Evolutionary conservation across 345 rosid species (phyloP).

Genomic region (Lagerstroemia speciosa): DNA sequence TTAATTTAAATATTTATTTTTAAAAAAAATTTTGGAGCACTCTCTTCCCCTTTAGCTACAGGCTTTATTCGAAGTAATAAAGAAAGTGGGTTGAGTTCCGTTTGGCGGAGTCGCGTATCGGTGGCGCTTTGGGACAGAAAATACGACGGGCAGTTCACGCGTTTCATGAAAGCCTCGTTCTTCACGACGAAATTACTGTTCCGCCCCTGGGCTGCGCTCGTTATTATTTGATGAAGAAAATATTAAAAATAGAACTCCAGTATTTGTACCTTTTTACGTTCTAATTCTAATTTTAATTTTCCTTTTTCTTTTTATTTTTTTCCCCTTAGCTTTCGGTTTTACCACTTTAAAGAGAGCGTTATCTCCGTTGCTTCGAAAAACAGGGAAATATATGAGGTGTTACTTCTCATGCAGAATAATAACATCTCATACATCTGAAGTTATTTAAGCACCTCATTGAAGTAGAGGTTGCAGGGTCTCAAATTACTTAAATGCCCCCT

Average conservation of each 20-base stretch:
- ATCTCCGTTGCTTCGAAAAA: background rate
- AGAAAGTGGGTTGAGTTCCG: constrained; percentile 1
- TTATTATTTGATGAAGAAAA: background rate
- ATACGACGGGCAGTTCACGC: background rate
- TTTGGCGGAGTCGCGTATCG: background rate
- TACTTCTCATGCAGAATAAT: background rate
- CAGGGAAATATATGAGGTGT: background rate
- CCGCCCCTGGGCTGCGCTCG: background rate
- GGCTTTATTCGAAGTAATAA: constrained; percentile 1
- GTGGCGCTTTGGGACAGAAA: background rate
- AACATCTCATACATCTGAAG: background rate
- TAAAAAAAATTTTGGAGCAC: background rate
- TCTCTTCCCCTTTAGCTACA: background rate
- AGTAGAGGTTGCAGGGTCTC: background rate
- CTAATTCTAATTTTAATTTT: background rate
- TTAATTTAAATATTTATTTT: background rate
- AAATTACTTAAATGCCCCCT: background rate
- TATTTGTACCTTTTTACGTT: background rate
- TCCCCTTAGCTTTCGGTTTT: background rate
- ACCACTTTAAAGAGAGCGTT: background rate
- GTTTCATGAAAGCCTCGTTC: background rate
- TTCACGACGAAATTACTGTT: background rate
- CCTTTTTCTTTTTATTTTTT: background rate
- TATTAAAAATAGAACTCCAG: background rate
- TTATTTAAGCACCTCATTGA: background rate